Percentiles rank a stretch among this genome's conserved stretches.
Conservation (phyloP, 139 green algal species). For the Micractinium conductrix region DNA sequence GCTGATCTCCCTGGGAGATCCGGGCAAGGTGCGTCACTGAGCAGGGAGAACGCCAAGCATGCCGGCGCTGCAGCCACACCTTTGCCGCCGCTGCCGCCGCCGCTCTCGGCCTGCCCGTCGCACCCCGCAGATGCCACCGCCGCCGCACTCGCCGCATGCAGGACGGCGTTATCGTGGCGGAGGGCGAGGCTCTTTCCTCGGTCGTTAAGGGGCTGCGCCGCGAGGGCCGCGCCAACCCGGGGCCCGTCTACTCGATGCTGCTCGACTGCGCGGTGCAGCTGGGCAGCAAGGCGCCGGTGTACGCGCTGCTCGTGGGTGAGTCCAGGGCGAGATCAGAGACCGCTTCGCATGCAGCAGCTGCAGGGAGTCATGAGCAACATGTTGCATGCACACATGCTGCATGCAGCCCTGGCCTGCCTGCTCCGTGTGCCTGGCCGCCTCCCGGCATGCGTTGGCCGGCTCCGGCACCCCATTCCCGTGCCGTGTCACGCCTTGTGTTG, state of each 20-base stretch:
- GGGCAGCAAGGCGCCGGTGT: slow-evolving; percentile 74
- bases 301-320: slow-evolving; percentile 77
- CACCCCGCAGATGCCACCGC: no score
- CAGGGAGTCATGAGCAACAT: no score
- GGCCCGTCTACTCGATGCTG: slow-evolving; percentile 48
- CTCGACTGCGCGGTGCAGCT: slow-evolving; percentile 77
- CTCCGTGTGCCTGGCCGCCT: no score
- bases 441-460: no score
- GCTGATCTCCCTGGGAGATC: slow-evolving; percentile 42
- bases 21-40: slow-evolving; percentile 6
- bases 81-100: neutral
- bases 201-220: slow-evolving; percentile 29
- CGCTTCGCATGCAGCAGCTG: no score
- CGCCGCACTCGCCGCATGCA: neutral
- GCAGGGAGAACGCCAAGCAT: neutral
- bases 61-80: neutral
- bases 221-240: slow-evolving; percentile 13
- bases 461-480: no score
- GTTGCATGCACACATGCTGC: neutral
- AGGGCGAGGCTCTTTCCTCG: slow-evolving; percentile 1
- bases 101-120: no score
- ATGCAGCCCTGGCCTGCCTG: no score
- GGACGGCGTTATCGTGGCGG: slow-evolving; percentile 16
- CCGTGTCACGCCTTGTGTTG: no score
- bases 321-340: no score